Evolutionary conservation across 768 basidiomycete genomes (phyloP), one percentile per base, ranked within the genome.

Genomic region (Lentinula boryana): DNA sequence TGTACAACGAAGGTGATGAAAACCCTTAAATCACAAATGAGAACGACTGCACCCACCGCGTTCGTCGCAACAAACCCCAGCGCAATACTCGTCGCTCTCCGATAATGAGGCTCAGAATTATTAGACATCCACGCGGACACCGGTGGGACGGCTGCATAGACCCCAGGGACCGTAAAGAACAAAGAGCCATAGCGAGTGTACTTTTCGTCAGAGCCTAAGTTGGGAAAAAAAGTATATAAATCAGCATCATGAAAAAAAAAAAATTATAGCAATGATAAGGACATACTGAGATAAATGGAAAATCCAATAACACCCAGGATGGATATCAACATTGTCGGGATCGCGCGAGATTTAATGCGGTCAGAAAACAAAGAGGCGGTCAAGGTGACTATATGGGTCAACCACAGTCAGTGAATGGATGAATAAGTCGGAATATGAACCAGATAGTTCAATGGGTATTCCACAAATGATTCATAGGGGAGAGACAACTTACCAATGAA

Each of bases 21-120:
- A 27, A 27, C 27, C 27, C 27, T 27, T 23, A 3, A 5, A 4
- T 40, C 16, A 31, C 5, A 18, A 60, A 51, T 27, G 36, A 15
- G 18, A 38, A 31, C n/a, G 13, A 23, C 7, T 32, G 40, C 6
- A 64, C 71, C 58, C 56, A 74, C 74, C 27, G 69, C 64, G 56
- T 76, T 76, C 5, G 75, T 73, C 0, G 72, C 74, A 40, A 75
- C 67, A 53, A 75, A 75, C 7, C 71, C 74, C 2, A 71, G 32
- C 1, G 74, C 74, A 40, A 75, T 68, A 62, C 72, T 74, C 0
- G 72, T 72, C 8, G 75, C 75, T 51, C 75, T 68, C 7, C 75
- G 70, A 60, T 69, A 76, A 61, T 75, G 67, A 3, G 74, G 73
- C 48, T 75, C 75, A 16, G 72, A 74, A 54, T 76, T 76, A 46